Evolutionary conservation across 345 rosid species (phyloP), one percentile per base, ranked within the genome.

Genomic region (Eucalyptus erythrocorys): DNA sequence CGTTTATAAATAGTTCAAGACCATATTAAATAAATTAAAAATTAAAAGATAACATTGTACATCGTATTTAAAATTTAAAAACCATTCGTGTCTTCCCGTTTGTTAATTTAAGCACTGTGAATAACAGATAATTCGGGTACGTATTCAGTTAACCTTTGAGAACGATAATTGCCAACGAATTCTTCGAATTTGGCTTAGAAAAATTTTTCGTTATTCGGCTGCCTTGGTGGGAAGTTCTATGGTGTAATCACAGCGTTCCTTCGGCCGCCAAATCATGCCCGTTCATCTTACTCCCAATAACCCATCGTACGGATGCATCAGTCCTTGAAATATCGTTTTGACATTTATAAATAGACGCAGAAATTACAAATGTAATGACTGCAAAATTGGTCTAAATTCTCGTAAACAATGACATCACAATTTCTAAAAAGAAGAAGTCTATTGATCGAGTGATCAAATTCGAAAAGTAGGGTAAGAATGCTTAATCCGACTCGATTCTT

Each of bases 1-100:
- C 0, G 0, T 34, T 16, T 68, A 34, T 2, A 34, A 34, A 68
- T 16, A 16, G 1, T 8, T 34, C 1, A 2, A 1, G 0, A 34
- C 3, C 4, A 21, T 21, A 10, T 71, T 10, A 12, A 19, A 71
- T 5, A 37, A 71, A 71, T 71, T 37, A 9, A 37, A 71, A 71
- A 10, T 71, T 9, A 5, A 37, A 3, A 10, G 1, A 37, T 19
- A 1, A 19, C 4, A 37, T 19, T 37, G 3, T 19, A 6, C 0
- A 1, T 5, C 4, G 30, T 51, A 12, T 59, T 16, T 5, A 27
- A 59, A 11, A 30, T 27, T 27, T 15, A 27, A 10, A 27, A 27
- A 59, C 13, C 4, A 59, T 27, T 19, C 2, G 14, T 19, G 40
- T 19, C 21, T 68, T 32, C 80, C 10, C 6, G 4, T 7, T n/a